Evolutionary conservation across 768 basidiomycete species (phyloP), one percentile per base, ranked within the genome.

Genomic region (Lentinula edodes): DNA sequence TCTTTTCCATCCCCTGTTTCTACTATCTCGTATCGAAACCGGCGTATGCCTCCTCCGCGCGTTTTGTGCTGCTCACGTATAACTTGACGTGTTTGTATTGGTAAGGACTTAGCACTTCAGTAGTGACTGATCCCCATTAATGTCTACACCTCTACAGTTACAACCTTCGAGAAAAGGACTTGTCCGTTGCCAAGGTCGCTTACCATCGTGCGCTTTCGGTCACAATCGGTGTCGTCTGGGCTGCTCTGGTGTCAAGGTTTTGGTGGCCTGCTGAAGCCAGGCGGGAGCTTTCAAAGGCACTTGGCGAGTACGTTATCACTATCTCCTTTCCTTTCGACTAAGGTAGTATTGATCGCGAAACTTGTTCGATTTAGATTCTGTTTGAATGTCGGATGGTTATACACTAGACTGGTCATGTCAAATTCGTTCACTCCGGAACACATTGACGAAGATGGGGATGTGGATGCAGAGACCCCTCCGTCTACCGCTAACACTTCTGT

Each of bases 211-310:
- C 88, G 0, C 65, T 89, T 4, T 83, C 95, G 36, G 96, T 99
- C 18, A 89, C 82, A 0, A 81, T 83, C 6, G 97, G 96, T 7
- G 92, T 95, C 2, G 69, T 95, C 1, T 98, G 92, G 91, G 95
- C 95, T 0, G 83, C 88, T 3, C 74, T 98, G 53, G 86, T 97
- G 20, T 94, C 92, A 5, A 79, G 93, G 52, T 89, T 89, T 64
- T 94, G 95, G 91, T 98, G 95, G 96, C 97, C 97, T 1, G 84
- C 91, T 8, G 95, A 97, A 68, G 97, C 97, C 0, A 78, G 96
- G 51, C 78, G 90, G 43, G 96, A 98, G 72, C 77, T 99, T 4
- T 85, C 88, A 52, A 87, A 86, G 63, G 88, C 86, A 0, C 79
- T 98, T 5, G 89, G 93, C 76, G 95, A 98, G 93, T 96, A 56